Evolutionary conservation across 2,329 filamentous ascomycete species (phyloP), one percentile per base, ranked within the genome.

Genomic region (Beauveria scarabaeidicola): DNA sequence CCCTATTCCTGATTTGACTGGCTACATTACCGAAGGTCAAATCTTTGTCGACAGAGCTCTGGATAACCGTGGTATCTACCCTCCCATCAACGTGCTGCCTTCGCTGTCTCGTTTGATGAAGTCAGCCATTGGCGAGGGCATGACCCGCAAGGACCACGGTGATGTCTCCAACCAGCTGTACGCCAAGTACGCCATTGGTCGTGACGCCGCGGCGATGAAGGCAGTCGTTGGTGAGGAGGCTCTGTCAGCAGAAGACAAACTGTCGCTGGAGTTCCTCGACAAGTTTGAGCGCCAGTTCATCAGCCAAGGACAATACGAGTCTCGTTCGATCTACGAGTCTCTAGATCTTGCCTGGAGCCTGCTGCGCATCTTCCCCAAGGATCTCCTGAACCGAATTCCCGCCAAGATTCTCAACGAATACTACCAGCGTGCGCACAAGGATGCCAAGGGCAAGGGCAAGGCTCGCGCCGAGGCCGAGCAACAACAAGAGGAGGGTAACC

Each of bases 21-120:
- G 94, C 60, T 99, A 97, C 79, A 99, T 99, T 73, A 99, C 94
- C 21, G 94, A 99, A 78, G 95, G 94, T 46, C 94, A 99, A 77
- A 97, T 99, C 72, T 97, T 95, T 78, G 84, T 99, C 70, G 94
- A 99, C 75, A 91, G 93, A 78, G 86, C 89, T 71, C 81, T 99
- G 57, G 75, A 91, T 81, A 99, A 99, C 83, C 94, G 94, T 80
- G 93, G 92, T 77, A 87, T 99, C 78, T 97, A 96, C 81, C 94
- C 94, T 57, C 94, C 94, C 21, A 99, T 99, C 81, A 99, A 99
- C 79, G 94, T 99, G 64, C 81, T 99, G 63, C 94, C 94, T 25
- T 99, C 94, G 52, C 88, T 99, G 43, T 99, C 94, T 25, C 94
- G 94, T 85, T 88, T 99, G 72, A 99, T 99, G 94, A 99, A 99